These are phyloP conservation scores for Malus hybrid DNA, from an alignment of 331 rosid species.

Conservation along the genomic window DNA sequence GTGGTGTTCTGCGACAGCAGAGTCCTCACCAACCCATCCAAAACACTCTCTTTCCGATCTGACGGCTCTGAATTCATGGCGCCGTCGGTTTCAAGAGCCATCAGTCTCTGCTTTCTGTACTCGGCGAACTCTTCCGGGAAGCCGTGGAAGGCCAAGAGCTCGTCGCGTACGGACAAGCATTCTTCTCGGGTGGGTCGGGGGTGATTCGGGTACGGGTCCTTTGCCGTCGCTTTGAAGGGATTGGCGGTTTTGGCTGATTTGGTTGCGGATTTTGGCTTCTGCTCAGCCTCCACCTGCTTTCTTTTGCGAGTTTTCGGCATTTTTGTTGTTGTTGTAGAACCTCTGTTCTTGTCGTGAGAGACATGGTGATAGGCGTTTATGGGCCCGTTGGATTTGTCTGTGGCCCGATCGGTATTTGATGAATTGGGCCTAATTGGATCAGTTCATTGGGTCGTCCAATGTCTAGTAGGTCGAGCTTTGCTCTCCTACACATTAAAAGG, in stretches of 20 bases:
- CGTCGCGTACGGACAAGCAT: slow-evolving; percentile 62
- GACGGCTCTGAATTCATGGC: slow-evolving; percentile 8
- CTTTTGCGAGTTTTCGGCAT: slow-evolving; percentile 24
- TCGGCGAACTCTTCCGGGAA: slow-evolving; percentile 66
- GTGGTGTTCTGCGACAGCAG: slow-evolving; percentile 89
- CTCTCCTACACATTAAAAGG: too few species aligned
- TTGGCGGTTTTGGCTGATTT: slow-evolving; percentile 11
- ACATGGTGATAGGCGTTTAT: too few species aligned
- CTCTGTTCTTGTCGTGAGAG: not conserved
- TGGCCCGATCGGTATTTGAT: too few species aligned
- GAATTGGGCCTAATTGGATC: too few species aligned
- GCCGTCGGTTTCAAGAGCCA: not conserved
- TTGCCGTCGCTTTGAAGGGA: not conserved
- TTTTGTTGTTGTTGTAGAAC: not conserved
- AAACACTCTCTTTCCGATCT: slow-evolving; percentile 42
- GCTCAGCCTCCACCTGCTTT: slow-evolving; percentile 13
- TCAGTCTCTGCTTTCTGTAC: slow-evolving; percentile 40
- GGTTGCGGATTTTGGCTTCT: not conserved
- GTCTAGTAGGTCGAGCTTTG: too few species aligned
- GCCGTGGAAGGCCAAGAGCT: slow-evolving; percentile 57
- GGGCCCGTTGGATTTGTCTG: too few species aligned
- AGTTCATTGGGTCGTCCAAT: too few species aligned
- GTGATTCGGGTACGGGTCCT: slow-evolving; percentile 51
- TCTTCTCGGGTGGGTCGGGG: slow-evolving; percentile 44
- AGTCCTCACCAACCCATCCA: slow-evolving; percentile 78